These are phyloP conservation scores for Fusarium graminum DNA, from an alignment of 2,329 filamentous ascomycete genomes.

Conservation along the genomic window DNA sequence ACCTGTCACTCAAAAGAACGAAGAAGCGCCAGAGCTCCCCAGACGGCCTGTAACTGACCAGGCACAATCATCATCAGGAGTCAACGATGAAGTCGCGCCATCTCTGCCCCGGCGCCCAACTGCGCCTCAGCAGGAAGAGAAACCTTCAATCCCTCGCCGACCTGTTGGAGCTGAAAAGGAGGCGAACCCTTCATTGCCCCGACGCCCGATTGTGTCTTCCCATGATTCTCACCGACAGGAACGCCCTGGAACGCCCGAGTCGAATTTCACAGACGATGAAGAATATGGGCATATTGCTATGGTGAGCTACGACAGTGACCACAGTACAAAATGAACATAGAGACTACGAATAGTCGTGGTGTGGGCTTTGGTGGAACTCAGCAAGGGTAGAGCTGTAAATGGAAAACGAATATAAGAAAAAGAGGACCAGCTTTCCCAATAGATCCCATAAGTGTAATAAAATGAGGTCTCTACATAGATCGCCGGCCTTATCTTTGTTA, in stretches of 20 bases:
- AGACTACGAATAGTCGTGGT: neutral
- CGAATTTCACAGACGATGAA: slow-evolving; percentile 52
- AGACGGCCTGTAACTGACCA: slow-evolving; percentile 19
- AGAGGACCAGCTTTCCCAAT: no score
- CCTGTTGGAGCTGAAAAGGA: slow-evolving; percentile 27
- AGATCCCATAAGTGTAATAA: no score
- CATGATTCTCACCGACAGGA: slow-evolving; percentile 19
- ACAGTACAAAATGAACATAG: slow-evolving; percentile 21
- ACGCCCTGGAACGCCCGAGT: slow-evolving; percentile 47
- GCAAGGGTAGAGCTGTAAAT: neutral
- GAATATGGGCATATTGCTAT: slow-evolving; percentile 55
- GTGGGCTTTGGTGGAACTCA: neutral
- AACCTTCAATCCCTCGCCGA: slow-evolving; percentile 30
- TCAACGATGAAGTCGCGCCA: slow-evolving; percentile 5
- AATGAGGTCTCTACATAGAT: no score
- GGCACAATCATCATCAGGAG: slow-evolving; percentile 3
- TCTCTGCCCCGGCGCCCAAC: slow-evolving; percentile 34
- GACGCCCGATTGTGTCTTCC: slow-evolving; percentile 30
- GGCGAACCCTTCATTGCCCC: slow-evolving; percentile 34
- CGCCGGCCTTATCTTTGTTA: no score
- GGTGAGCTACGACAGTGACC: slow-evolving; percentile 53
- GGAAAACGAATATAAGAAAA: neutral
- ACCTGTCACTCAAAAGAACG: slow-evolving; percentile 11
- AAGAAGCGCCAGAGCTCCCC: slow-evolving; percentile 28
- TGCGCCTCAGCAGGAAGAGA: slow-evolving; percentile 20